Evolutionary conservation across 257 asterid genomes (phyloP).

Genomic region (Lycium ferocissimum): DNA sequence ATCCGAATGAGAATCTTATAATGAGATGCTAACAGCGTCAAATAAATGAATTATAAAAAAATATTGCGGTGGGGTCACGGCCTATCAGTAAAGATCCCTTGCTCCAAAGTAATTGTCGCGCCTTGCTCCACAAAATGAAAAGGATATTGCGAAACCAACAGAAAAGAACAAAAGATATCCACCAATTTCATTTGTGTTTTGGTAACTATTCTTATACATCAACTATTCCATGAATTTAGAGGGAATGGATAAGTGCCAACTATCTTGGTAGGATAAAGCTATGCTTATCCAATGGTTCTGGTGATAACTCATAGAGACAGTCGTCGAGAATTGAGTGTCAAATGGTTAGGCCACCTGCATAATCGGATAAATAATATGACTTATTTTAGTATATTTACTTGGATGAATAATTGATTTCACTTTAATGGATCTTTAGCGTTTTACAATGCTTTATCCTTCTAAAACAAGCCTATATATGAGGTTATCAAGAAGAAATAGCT

Average conservation of each 20-base stretch:
- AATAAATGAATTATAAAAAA: background rate
- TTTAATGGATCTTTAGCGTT: no score
- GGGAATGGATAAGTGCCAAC: background rate
- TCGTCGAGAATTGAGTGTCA: background rate
- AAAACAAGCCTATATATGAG: no score
- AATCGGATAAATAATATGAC: no score
- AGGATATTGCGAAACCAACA: background rate
- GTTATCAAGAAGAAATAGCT: no score
- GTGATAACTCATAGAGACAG: background rate
- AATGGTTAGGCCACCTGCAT: background rate
- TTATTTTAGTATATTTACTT: no score
- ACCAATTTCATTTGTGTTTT: background rate
- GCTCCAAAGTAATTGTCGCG: constrained; percentile 29
- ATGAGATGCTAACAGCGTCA: constrained; percentile 12
- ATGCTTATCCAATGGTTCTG: background rate
- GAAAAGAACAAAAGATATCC: background rate
- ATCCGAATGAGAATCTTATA: constrained; percentile 25
- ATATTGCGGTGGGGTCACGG: constrained; percentile 23
- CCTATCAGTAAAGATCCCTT: background rate
- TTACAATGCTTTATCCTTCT: no score
- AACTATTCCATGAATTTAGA: background rate
- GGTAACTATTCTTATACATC: background rate
- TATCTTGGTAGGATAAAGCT: background rate
- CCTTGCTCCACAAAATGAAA: background rate
- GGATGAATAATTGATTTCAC: no score